These are phyloP conservation scores for Leccinum pseudoinsigne DNA, from an alignment of 1,284 basidiomycete genomes.

Conservation along the genomic window DNA sequence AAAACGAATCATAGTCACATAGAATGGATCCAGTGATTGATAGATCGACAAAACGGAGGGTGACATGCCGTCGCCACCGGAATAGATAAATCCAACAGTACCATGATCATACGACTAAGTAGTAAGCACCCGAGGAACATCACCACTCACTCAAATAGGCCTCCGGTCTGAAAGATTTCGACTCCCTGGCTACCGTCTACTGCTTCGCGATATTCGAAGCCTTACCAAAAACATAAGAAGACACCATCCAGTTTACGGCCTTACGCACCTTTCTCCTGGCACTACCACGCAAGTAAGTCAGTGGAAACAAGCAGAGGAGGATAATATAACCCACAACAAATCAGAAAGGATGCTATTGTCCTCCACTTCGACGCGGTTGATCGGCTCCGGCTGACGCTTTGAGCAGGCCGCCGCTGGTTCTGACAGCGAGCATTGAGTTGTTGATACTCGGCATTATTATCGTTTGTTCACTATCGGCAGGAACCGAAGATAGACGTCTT, in stretches of 20 bases:
- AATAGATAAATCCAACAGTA: conserved; percentile 92
- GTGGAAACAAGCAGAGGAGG: conserved; percentile 1
- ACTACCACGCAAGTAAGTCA: conserved; percentile 41
- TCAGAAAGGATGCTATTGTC: conserved; percentile 78
- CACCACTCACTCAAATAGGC: conserved; percentile 71
- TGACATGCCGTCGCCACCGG: conserved; percentile 72
- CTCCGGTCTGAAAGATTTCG: conserved; percentile 63
- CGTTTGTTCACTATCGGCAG: background rate
- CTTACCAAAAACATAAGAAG: conserved; percentile 42
- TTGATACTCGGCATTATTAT: conserved; percentile 1
- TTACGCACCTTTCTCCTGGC: conserved; percentile 62
- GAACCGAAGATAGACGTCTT: conserved; percentile 15
- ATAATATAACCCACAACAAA: conserved; percentile 53
- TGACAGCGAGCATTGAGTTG: conserved; percentile 55
- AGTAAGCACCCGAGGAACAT: conserved; percentile 5
- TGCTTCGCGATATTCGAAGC: conserved; percentile 78
- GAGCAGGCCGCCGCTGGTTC: conserved; percentile 58
- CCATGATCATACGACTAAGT: conserved; percentile 41
- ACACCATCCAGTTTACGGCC: conserved; percentile 1
- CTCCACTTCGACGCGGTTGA: conserved; percentile 59
- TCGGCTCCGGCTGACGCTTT: conserved; percentile 54
- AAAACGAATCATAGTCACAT: too few relatives aligned
- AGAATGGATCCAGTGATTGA: background rate
- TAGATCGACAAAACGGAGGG: background rate
- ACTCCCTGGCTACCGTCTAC: conserved; percentile 86